Evolutionary conservation across 2,329 filamentous ascomycete species (phyloP).

Genomic region (Fusarium ambrosium): DNA sequence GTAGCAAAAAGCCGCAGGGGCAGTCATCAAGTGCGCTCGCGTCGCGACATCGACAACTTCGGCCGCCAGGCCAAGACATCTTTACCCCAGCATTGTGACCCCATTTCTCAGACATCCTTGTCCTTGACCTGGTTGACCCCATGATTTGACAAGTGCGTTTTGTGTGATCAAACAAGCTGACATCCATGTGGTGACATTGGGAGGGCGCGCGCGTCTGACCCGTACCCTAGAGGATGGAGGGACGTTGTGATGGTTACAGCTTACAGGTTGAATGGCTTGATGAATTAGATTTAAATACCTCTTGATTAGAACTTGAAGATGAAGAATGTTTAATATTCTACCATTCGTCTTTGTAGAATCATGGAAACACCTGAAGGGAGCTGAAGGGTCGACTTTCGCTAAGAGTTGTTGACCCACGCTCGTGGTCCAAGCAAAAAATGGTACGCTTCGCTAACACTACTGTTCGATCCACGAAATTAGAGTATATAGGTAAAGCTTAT

Average conservation of each 20-base stretch:
- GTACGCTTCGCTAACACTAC: too few species aligned
- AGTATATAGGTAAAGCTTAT: too few species aligned
- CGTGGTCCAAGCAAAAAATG: too few species aligned
- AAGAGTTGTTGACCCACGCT: background rate
- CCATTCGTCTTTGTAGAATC: background rate
- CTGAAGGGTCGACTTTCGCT: too few species aligned
- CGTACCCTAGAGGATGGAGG: background rate
- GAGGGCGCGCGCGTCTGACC: background rate
- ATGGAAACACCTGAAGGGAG: background rate
- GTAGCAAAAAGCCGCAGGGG: background rate
- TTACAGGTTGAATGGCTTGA: too few species aligned
- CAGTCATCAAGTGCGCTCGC: background rate
- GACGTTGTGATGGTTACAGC: too few species aligned
- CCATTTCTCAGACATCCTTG: background rate
- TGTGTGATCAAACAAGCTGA: background rate
- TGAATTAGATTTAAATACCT: background rate
- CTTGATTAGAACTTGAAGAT: background rate
- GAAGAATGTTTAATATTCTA: background rate
- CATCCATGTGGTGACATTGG: background rate
- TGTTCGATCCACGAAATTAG: too few species aligned
- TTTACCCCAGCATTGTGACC: background rate
- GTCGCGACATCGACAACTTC: background rate
- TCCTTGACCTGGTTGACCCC: background rate
- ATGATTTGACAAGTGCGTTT: background rate
- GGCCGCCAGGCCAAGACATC: background rate